Conservation (phyloP, 148 eudicot species). For the Vaccinium macrocarpon region DNA sequence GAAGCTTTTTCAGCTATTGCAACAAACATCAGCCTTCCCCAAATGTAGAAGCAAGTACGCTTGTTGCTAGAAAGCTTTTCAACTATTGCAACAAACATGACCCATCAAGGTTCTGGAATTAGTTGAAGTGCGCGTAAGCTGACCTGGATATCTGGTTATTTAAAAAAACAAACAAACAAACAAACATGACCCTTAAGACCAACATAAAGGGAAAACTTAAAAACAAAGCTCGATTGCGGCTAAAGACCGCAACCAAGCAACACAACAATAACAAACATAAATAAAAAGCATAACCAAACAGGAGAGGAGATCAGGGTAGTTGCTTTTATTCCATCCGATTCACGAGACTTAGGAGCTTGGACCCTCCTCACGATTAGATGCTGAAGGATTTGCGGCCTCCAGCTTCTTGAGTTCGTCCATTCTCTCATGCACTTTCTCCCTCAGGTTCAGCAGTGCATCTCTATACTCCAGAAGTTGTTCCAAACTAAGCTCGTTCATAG, state of each 20-base stretch:
- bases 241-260: neutral
- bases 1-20: neutral
- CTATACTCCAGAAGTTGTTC: neutral
- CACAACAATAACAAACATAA: neutral
- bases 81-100: no score
- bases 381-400: neutral
- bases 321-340: neutral
- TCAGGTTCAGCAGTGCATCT: neutral
- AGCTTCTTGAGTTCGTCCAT: neutral
- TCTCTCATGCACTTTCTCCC: neutral
- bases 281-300: neutral
- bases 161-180: no score
- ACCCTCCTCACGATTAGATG: neutral
- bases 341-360: neutral
- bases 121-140: no score
- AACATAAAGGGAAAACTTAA: neutral
- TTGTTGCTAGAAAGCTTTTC: no score
- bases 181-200: neutral
- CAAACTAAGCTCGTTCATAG: neutral
- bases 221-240: neutral
- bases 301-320: neutral
- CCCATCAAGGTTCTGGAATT: no score
- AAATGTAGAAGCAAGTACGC: neutral
- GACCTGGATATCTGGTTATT: no score
- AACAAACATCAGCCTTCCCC: neutral